Evolutionary conservation across 306 rosid species (phyloP).

Genomic region (Inga laurina): DNA sequence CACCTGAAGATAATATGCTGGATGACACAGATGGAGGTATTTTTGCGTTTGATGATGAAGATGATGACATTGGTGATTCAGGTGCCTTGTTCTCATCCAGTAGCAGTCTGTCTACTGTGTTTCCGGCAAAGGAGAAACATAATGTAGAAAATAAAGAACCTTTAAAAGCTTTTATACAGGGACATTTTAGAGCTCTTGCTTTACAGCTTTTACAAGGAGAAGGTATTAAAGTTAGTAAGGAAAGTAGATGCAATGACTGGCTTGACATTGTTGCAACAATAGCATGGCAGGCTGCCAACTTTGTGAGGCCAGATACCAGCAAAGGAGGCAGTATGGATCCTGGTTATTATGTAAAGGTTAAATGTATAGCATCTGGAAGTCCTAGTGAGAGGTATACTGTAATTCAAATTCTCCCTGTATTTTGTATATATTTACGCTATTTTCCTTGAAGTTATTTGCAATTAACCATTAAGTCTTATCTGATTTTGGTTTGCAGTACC

Average conservation of each 20-base stretch:
- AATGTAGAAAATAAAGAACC: constrained; percentile 82
- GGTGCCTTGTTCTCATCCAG: constrained; percentile 72
- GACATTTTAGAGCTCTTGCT: constrained; percentile 95
- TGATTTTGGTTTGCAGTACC: constrained; percentile 56
- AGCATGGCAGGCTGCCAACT: constrained; percentile 96
- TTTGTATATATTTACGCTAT: background rate
- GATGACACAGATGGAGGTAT: constrained; percentile 67
- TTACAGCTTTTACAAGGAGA: constrained; percentile 86
- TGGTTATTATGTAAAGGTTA: constrained; percentile 87
- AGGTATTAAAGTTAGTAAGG: constrained; percentile 63
- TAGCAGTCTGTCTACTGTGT: constrained; percentile 67
- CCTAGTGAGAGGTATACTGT: constrained; percentile 77
- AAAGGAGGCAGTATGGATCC: constrained; percentile 99
- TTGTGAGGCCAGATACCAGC: constrained; percentile 94
- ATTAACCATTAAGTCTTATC: constrained; percentile 24
- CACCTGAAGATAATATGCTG: constrained; percentile 70
- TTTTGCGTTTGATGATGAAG: constrained; percentile 84
- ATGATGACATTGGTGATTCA: constrained; percentile 87
- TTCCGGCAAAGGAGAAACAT: constrained; percentile 75
- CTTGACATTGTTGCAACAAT: constrained; percentile 71
- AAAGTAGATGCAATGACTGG: constrained; percentile 72
- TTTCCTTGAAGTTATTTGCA: background rate
- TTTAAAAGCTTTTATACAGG: constrained; percentile 71
- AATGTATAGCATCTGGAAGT: constrained; percentile 82
- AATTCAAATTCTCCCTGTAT: constrained; percentile 21